Percentiles rank a stretch among this genome's conserved stretches.
Conservation (phyloP, 768 basidiomycete genomes). For the Mycena capillaripes region DNA sequence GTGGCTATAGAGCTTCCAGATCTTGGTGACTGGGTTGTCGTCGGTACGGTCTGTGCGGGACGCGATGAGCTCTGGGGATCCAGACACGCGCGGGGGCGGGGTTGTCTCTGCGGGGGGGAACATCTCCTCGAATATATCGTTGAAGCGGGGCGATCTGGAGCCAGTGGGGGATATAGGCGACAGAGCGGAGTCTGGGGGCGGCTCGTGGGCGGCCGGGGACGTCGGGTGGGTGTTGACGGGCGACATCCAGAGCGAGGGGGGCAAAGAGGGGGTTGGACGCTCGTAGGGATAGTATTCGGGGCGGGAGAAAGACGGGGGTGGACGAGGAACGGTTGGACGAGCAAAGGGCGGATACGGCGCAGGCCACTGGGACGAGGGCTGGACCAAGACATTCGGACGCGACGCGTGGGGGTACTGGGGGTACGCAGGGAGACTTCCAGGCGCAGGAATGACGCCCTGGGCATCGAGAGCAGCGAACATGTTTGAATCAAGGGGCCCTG, state of each 20-base stretch:
- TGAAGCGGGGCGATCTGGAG: constrained; percentile 73
- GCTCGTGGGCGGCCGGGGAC: constrained; percentile 52
- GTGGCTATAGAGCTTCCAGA: constrained; percentile 97
- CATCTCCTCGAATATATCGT: constrained; percentile 81
- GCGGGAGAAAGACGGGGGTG: constrained; percentile 32
- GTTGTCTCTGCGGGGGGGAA: constrained; percentile 50
- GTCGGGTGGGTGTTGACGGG: constrained; percentile 64
- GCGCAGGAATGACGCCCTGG: constrained; percentile 63
- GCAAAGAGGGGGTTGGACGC: constrained; percentile 68
- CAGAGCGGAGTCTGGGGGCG: constrained; percentile 51
- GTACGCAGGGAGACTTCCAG: constrained; percentile 56
- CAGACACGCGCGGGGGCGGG: constrained; percentile 48
- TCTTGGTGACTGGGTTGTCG: constrained; percentile 76
- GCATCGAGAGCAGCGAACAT: constrained; percentile 74
- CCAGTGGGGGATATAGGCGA: constrained; percentile 59
- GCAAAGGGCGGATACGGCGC: constrained; percentile 28
- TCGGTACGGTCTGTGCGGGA: constrained; percentile 16
- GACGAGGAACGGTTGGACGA: constrained; percentile 17
- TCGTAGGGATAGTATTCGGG: constrained; percentile 53
- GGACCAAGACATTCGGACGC: constrained; percentile 34
- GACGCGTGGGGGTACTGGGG: constrained; percentile 42
- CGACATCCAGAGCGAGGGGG: constrained; percentile 91
- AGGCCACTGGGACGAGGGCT: constrained; percentile 37
- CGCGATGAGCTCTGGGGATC: constrained; percentile 49
- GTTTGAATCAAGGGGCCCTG: constrained; percentile 72